Base-by-base conservation (phyloP, 192 early-diverging fungal species). In the Podila clonocystis region DNA sequence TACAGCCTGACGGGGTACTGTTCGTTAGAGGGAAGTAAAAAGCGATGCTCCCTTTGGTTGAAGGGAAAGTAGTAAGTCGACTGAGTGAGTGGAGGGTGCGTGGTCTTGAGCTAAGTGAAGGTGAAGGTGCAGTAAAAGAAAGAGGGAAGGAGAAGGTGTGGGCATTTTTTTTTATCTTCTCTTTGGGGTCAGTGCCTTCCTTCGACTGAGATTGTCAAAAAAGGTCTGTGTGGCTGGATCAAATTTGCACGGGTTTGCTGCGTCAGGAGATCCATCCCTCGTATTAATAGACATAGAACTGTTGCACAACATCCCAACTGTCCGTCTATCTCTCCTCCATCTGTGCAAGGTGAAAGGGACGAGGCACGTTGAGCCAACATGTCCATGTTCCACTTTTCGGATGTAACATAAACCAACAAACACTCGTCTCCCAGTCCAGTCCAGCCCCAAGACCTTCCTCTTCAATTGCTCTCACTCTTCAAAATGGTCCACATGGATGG, bases 361-460 rank as follows among this genome's bases (percentile, higher is more conserved):
- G 17, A 15, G 17, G 41, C 2, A 12, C 0, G 41, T 45, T 45
- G 41, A 45, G 41, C 41, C 41, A 45, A 45, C 41, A 45, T 45
- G 41, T 45, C 41, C 41, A 45, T 55, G 52, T 55, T 55, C 52
- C 52, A 55, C 52, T 55, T 55, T 55, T 55, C 52, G 52, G 52
- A 55, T 55, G 52, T 55, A 55, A 55, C 52, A 55, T 55, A 26
- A 52, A 55, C 24, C n/a, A 55, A 55, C n/a, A 55, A 24, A 55
- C 52, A 55, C 22, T 55, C 4, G 3, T 22, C 52, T 24, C 20
- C 20, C 3, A 24, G 12, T 52, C 50, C 41, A 36, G 34, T n/a
- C n/a, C n/a, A n/a, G n/a, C n/a, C 41, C 41, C 12, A 45, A 45
- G 12, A 2, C 9, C 9, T 9, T 13, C 38, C 13, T 45, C 41